phyloP scores from a whole-genome alignment of 2,329 filamentous ascomycete species.

The Monosporascus ibericus region DNA sequence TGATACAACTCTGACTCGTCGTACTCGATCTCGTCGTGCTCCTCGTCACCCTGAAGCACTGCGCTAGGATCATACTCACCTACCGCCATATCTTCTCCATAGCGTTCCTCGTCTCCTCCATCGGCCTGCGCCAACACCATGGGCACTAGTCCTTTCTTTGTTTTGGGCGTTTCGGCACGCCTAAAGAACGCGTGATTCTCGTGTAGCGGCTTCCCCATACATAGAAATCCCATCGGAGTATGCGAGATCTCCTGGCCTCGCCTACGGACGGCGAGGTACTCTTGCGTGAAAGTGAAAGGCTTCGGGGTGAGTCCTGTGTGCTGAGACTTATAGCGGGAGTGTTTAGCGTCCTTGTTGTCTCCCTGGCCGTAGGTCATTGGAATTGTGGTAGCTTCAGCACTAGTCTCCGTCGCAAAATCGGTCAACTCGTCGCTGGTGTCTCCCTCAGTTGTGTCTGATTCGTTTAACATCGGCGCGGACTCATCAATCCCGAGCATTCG shows the following conservation, averaged over 20 bases:
- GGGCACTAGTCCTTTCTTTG: conserved; percentile 5
- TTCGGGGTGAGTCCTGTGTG: conserved; percentile 24
- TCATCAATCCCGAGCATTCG: conserved; percentile 25
- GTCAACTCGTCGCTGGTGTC: conserved; percentile 7
- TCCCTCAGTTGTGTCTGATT: conserved; percentile 9
- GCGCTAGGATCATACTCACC: conserved; percentile 15
- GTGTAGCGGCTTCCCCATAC: conserved; percentile 42
- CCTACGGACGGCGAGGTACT: conserved; percentile 49
- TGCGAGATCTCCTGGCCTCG: conserved; percentile 53
- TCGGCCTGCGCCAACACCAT: conserved; percentile 5
- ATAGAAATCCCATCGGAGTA: conserved; percentile 54
- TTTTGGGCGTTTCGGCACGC: conserved; percentile 1
- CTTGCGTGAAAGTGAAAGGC: conserved; percentile 42
- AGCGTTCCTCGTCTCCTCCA: conserved; percentile 4
- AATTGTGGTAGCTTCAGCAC: conserved; percentile 1
- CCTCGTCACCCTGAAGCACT: conserved; percentile 11
- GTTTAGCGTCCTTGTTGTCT: neutral
- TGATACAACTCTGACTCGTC: conserved; percentile 15
- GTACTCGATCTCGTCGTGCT: conserved; percentile 14
- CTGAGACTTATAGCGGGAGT: neutral
- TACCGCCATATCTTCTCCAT: conserved; percentile 12
- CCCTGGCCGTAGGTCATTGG: conserved; percentile 2
- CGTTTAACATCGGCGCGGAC: conserved; percentile 6
- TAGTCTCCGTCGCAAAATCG: neutral
- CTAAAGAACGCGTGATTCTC: conserved; percentile 47